These are phyloP conservation scores for Lachancea kluyveri DNA, from an alignment of 805 yeast species.

Conservation along the genomic window DNA sequence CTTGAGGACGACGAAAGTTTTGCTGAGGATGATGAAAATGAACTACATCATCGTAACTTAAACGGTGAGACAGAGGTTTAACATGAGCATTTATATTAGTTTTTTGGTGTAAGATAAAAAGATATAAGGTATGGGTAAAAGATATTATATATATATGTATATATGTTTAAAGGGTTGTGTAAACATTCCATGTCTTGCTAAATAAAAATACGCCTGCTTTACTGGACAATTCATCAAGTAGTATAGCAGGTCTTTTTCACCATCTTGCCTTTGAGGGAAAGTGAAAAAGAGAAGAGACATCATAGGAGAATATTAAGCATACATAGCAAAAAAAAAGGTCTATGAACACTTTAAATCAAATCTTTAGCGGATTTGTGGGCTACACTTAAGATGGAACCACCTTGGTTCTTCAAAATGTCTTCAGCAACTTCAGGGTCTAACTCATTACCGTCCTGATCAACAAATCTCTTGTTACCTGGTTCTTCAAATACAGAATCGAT, in stretches of 20 bases:
- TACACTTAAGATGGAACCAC: slow-evolving; percentile 18
- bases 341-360: no score
- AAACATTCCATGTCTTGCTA: no score
- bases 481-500: slow-evolving; percentile 1
- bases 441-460: slow-evolving; percentile 34
- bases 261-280: no score
- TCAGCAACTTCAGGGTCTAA: slow-evolving; percentile 30
- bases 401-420: slow-evolving; percentile 19
- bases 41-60: background rate
- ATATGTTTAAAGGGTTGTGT: no score
- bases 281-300: no score
- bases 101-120: slow-evolving; percentile 1
- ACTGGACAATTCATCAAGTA: no score
- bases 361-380: no score
- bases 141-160: background rate
- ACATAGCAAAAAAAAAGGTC: no score
- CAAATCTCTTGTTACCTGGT: slow-evolving; percentile 27
- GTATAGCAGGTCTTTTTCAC: no score
- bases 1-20: slow-evolving; percentile 5
- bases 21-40: slow-evolving; percentile 1
- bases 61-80: background rate
- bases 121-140: slow-evolving; percentile 1
- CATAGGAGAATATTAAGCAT: no score
- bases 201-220: no score
- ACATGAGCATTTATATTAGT: background rate